phyloP scores from a whole-genome alignment of 2,329 filamentous ascomycete genomes.

The Lasiodiplodia sp. region DNA sequence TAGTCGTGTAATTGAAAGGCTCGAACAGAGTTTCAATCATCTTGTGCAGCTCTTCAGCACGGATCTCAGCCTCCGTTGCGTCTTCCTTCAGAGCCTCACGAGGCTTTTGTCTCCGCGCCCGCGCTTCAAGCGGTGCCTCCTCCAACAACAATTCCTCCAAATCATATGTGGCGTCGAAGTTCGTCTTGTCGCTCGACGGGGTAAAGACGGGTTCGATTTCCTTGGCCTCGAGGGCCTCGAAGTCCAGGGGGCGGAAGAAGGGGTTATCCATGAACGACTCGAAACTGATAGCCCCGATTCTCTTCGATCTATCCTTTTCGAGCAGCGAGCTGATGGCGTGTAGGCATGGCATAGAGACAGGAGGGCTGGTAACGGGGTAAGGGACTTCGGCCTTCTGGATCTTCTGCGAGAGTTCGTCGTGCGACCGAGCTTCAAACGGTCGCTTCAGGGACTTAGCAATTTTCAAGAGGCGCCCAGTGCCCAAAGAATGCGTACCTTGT shows the following conservation, averaged over 20 bases:
- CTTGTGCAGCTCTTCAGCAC: constrained; percentile 90
- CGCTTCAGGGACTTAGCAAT: constrained; percentile 61
- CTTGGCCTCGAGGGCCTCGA: constrained; percentile 82
- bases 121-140: constrained; percentile 91
- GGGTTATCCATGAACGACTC: constrained; percentile 85
- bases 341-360: constrained; percentile 85
- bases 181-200: constrained; percentile 96
- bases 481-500: constrained; percentile 69
- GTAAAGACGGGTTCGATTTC: constrained; percentile 90
- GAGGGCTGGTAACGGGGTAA: constrained; percentile 90
- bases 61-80: constrained; percentile 92
- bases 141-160: constrained; percentile 92
- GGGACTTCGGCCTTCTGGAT: constrained; percentile 84
- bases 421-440: constrained; percentile 89
- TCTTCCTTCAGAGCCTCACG: constrained; percentile 91
- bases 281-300: constrained; percentile 84
- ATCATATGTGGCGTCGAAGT: constrained; percentile 98
- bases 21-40: constrained; percentile 95
- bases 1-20: constrained; percentile 91
- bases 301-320: constrained; percentile 77
- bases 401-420: constrained; percentile 78
- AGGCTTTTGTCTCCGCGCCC: constrained; percentile 91
- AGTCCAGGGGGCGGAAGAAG: constrained; percentile 88
- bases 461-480: neutral
- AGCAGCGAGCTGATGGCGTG: constrained; percentile 87